Evolutionary conservation across 495 filamentous ascomycete species (phyloP).

Genomic region (Aspergillus wentii): DNA sequence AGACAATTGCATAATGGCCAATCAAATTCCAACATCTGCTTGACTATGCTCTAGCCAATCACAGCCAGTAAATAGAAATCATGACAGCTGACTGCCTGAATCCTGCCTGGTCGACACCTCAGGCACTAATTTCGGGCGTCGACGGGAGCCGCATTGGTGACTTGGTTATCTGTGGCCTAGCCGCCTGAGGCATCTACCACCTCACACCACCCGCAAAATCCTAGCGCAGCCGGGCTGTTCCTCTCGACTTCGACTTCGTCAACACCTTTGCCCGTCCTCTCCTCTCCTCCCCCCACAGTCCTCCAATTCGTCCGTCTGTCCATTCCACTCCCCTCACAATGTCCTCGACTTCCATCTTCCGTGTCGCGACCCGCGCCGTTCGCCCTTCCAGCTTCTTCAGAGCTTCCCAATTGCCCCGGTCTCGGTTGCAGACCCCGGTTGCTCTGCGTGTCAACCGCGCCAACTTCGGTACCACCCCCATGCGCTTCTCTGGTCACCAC

Average conservation of each 20-base stretch:
- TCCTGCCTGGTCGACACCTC: too few relatives aligned
- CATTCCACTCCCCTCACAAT: slow-evolving; percentile 36
- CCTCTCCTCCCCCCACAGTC: slow-evolving; percentile 27
- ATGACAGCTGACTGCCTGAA: neutral
- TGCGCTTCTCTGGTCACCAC: slow-evolving; percentile 52
- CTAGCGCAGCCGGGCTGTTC: slow-evolving; percentile 25
- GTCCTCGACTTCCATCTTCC: slow-evolving; percentile 66
- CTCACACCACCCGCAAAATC: slow-evolving; percentile 51
- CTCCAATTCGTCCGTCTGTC: slow-evolving; percentile 27
- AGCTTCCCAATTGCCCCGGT: slow-evolving; percentile 53
- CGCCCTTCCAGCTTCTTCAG: slow-evolving; percentile 56
- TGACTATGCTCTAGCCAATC: neutral
- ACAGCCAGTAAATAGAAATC: neutral
- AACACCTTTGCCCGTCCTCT: slow-evolving; percentile 26
- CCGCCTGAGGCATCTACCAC: slow-evolving; percentile 23
- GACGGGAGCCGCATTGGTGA: slow-evolving; percentile 10
- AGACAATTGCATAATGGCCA: too few relatives aligned
- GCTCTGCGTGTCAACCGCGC: slow-evolving; percentile 46
- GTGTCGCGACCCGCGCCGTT: slow-evolving; percentile 62
- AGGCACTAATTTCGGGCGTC: slow-evolving; percentile 10
- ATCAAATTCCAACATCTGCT: slow-evolving; percentile 13
- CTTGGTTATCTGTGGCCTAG: too few relatives aligned
- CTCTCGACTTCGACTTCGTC: slow-evolving; percentile 29
- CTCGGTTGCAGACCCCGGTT: slow-evolving; percentile 51
- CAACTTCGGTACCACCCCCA: slow-evolving; percentile 66